Conservation (phyloP, 164 flowering plant species). For the Nelumbo lutea region DNA sequence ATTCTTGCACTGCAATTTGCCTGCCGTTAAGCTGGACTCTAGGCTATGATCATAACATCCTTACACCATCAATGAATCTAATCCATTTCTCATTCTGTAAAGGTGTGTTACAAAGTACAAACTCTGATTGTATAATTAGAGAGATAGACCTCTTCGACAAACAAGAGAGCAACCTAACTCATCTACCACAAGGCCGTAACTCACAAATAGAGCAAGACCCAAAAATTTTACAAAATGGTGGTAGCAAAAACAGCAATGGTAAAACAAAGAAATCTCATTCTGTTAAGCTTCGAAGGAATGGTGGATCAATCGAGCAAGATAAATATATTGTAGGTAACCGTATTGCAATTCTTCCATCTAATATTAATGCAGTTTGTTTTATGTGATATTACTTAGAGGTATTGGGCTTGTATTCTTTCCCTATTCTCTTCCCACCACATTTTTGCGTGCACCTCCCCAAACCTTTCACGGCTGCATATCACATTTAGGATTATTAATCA, state of each 20-base stretch:
- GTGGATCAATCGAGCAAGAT: not conserved
- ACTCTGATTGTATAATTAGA: not conserved
- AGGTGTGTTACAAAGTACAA: not conserved
- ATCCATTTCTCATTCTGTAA: not conserved
- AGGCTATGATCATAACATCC: too few species aligned
- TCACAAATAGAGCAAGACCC: not conserved
- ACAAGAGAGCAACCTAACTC: not conserved
- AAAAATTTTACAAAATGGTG: slow-evolving; percentile 11
- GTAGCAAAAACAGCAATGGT: slow-evolving; percentile 1
- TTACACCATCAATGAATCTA: too few species aligned
- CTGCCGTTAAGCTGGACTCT: too few species aligned
- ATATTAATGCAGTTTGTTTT: not conserved
- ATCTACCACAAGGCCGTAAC: not conserved
- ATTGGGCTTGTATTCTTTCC: slow-evolving; percentile 94
- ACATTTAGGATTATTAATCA: not conserved
- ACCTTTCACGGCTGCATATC: slow-evolving; percentile 77
- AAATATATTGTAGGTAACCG: not conserved
- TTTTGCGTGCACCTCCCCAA: slow-evolving; percentile 90
- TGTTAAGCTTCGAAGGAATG: not conserved
- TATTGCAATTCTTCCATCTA: not conserved
- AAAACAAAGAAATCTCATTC: not conserved
- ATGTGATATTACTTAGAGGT: slow-evolving; percentile 38
- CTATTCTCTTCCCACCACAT: slow-evolving; percentile 95
- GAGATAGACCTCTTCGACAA: not conserved
- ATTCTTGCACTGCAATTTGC: too few species aligned